phyloP scores from a whole-genome alignment of 352 stramenopile species.

The Globisporangium emineosum region DNA sequence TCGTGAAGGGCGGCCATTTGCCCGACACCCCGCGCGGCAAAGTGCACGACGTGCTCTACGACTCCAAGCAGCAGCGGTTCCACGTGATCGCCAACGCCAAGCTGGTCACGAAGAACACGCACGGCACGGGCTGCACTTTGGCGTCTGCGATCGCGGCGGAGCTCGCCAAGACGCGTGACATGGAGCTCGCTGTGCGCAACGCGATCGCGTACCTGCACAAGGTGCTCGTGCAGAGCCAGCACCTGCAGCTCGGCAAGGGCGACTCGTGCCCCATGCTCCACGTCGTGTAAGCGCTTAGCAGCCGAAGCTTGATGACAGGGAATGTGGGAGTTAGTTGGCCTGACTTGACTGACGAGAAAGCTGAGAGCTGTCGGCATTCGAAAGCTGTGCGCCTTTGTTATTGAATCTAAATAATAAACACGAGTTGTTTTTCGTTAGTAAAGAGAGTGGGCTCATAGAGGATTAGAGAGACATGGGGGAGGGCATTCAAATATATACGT shows the following conservation, averaged over 20 bases:
- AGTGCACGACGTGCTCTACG: slow-evolving; percentile 41
- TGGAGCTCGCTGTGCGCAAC: slow-evolving; percentile 27
- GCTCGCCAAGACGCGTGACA: slow-evolving; percentile 58
- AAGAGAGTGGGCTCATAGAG: neutral
- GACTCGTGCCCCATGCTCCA: slow-evolving; percentile 47
- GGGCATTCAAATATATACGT: slow-evolving; percentile 3
- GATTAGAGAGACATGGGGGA: neutral
- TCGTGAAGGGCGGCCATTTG: slow-evolving; percentile 93
- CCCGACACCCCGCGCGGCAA: slow-evolving; percentile 8
- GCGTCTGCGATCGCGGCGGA: slow-evolving; percentile 88
- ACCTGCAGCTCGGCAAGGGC: slow-evolving; percentile 30
- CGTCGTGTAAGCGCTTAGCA: slow-evolving; percentile 15
- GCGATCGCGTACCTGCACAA: slow-evolving; percentile 47
- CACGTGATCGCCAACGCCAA: slow-evolving; percentile 35
- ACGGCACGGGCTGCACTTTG: slow-evolving; percentile 93
- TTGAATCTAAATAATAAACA: slow-evolving; percentile 13
- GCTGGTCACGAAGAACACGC: slow-evolving; percentile 41
- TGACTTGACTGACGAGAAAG: neutral
- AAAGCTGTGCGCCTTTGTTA: neutral
- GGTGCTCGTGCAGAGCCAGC: slow-evolving; percentile 34
- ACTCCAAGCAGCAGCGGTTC: slow-evolving; percentile 19
- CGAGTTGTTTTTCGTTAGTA: neutral
- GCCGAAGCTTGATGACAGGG: neutral
- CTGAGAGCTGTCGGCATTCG: neutral
- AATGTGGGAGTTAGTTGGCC: neutral